Conservation (phyloP, 176 grass and related monocot genomes). For the Musa troglodytarum region DNA sequence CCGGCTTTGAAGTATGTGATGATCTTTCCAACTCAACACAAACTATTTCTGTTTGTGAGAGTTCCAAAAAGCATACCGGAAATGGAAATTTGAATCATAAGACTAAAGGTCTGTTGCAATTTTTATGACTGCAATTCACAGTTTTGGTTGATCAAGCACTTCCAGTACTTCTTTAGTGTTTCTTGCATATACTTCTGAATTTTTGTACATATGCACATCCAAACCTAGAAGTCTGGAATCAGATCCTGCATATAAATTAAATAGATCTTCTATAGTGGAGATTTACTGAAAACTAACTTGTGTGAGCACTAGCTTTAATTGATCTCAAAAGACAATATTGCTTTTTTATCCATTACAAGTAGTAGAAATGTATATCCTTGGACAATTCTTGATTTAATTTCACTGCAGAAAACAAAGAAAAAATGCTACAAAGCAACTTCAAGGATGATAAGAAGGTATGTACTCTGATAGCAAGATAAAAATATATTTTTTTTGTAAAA, state of each 20-base stretch:
- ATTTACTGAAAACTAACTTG: no score
- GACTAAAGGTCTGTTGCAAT: slow-evolving; percentile 31
- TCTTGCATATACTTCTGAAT: no score
- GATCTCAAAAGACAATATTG: no score
- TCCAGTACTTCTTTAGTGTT: no score
- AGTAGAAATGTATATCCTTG: no score
- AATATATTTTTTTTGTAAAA: background rate
- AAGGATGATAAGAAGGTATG: slow-evolving; percentile 50
- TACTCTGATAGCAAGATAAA: background rate
- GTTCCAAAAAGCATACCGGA: slow-evolving; percentile 27
- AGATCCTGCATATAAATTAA: no score
- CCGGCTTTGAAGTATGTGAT: slow-evolving; percentile 54
- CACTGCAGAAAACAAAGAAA: slow-evolving; percentile 41
- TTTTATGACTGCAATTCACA: background rate
- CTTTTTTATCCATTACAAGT: no score
- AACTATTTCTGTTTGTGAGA: slow-evolving; percentile 41
- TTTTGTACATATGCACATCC: no score
- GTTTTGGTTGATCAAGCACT: no score
- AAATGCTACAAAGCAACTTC: slow-evolving; percentile 31
- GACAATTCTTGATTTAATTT: background rate
- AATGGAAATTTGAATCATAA: slow-evolving; percentile 42
- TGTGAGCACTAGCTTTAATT: no score
- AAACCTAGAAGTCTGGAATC: no score
- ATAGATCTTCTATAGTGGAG: no score
- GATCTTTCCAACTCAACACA: slow-evolving; percentile 34